phyloP scores from a whole-genome alignment of 805 yeast species.

The Kazachstania psychrophila region DNA sequence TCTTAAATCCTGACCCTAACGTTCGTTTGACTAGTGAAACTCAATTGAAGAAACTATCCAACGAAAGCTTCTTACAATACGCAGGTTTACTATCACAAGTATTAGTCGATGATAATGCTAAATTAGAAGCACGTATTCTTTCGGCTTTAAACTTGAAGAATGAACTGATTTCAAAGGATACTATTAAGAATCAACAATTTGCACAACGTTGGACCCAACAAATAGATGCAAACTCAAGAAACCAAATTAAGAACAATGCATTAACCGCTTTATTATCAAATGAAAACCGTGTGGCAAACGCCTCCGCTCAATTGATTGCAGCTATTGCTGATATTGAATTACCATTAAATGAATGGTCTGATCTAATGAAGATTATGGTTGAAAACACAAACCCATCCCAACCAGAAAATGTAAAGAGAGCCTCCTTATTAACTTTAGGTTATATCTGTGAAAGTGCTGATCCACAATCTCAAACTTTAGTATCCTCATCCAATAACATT shows the following conservation, averaged over 20 bases:
- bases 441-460: conserved; percentile 94
- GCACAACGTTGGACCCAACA: conserved; percentile 63
- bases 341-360: conserved; percentile 83
- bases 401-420: conserved; percentile 72
- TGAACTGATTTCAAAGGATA: conserved; percentile 75
- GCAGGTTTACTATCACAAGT: conserved; percentile 61
- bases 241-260: conserved; percentile 56
- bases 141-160: conserved; percentile 86
- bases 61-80: conserved; percentile 68
- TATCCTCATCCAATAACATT: conserved; percentile 82
- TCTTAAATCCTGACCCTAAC: conserved; percentile 55
- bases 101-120: conserved; percentile 53
- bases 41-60: conserved; percentile 61
- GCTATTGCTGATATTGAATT: conserved; percentile 95
- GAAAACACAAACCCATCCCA: conserved; percentile 75
- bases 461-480: conserved; percentile 60
- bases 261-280: conserved; percentile 52
- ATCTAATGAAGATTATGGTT: conserved; percentile 72
- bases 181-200: conserved; percentile 45
- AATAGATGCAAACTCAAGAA: conserved; percentile 45
- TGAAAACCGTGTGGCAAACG: conserved; percentile 69
- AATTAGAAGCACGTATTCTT: conserved; percentile 78
- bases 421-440: conserved; percentile 83
- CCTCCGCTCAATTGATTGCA: conserved; percentile 90
- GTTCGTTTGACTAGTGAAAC: conserved; percentile 71